Evolutionary conservation across 2,329 filamentous ascomycete genomes (phyloP).

Genomic region (Paracoccidioides brasiliensis): DNA sequence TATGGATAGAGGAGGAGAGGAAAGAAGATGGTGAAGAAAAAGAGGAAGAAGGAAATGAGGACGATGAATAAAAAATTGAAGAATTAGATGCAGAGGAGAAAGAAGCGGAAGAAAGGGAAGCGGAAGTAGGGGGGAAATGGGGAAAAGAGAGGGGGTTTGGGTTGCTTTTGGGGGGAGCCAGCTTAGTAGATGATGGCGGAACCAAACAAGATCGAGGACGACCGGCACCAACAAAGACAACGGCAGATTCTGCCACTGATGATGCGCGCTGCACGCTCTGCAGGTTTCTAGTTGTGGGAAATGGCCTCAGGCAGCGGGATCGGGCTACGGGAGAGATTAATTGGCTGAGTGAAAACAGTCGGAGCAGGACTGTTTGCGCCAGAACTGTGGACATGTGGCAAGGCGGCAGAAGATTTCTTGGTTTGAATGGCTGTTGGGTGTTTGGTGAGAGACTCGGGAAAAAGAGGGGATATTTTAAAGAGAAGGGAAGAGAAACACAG

Average conservation of each 20-base stretch:
- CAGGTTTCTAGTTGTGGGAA: background rate
- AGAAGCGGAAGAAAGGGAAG: constrained; percentile 12
- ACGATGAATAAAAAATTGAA: constrained; percentile 12
- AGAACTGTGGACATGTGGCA: background rate
- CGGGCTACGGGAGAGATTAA: background rate
- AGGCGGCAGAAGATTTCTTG: background rate
- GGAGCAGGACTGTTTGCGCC: background rate
- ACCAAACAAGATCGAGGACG: constrained; percentile 1
- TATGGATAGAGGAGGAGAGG: constrained; percentile 11
- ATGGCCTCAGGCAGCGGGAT: background rate
- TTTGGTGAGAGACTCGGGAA: background rate
- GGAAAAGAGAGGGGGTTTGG: constrained; percentile 11
- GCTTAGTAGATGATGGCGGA: constrained; percentile 15
- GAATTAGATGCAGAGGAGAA: constrained; percentile 17
- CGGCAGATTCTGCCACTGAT: background rate
- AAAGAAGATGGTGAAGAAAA: constrained; percentile 17
- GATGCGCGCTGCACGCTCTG: background rate
- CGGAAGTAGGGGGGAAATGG: constrained; percentile 9
- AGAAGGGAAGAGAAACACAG: background rate
- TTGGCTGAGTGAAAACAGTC: background rate
- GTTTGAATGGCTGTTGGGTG: background rate
- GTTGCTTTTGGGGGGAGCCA: constrained; percentile 31
- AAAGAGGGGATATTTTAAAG: background rate
- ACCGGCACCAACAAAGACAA: constrained; percentile 8
- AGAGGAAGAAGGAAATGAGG: constrained; percentile 6